These are phyloP conservation scores for Exobasidium rhododendri DNA, from an alignment of 1,284 basidiomycete genomes.

Conservation along the genomic window DNA sequence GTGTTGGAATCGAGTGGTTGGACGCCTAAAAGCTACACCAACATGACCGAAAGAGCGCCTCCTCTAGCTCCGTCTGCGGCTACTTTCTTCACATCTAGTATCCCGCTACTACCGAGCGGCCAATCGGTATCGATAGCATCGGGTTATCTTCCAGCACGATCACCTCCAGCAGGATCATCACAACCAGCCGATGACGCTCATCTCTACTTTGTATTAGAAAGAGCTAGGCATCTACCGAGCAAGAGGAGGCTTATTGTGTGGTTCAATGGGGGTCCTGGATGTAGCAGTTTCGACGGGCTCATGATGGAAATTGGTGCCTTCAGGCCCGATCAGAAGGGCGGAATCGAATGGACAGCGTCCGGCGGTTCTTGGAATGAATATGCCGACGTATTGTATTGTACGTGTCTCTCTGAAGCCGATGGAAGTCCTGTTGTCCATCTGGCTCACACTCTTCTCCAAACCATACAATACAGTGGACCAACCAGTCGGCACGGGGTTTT, in stretches of 20 bases:
- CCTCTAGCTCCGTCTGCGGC: conserved; percentile 13
- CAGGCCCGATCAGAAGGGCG: conserved; percentile 68
- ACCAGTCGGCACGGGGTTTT: conserved; percentile 91
- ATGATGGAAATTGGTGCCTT: conserved; percentile 98
- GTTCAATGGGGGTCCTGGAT: conserved; percentile 90
- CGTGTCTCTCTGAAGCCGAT: too few species aligned
- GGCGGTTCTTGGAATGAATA: conserved; percentile 99
- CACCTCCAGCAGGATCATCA: conserved; percentile 4
- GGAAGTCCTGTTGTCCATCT: too few species aligned
- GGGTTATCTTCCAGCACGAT: conserved; percentile 40
- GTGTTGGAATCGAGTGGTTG: too few species aligned
- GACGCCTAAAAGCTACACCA: too few species aligned
- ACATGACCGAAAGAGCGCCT: neutral
- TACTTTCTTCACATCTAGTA: conserved; percentile 15
- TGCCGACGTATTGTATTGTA: conserved; percentile 88
- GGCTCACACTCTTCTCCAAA: too few species aligned
- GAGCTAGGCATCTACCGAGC: conserved; percentile 80
- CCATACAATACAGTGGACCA: conserved; percentile 69
- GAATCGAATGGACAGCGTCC: conserved; percentile 64
- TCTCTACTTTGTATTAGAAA: conserved; percentile 84
- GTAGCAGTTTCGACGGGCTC: conserved; percentile 91
- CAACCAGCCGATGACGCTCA: conserved; percentile 62
- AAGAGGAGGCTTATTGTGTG: conserved; percentile 86
- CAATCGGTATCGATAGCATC: conserved; percentile 32
- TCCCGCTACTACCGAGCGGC: conserved; percentile 16